These are phyloP conservation scores for Marsdenia floribunda DNA, from an alignment of 257 asterid genomes.

Conservation along the genomic window DNA sequence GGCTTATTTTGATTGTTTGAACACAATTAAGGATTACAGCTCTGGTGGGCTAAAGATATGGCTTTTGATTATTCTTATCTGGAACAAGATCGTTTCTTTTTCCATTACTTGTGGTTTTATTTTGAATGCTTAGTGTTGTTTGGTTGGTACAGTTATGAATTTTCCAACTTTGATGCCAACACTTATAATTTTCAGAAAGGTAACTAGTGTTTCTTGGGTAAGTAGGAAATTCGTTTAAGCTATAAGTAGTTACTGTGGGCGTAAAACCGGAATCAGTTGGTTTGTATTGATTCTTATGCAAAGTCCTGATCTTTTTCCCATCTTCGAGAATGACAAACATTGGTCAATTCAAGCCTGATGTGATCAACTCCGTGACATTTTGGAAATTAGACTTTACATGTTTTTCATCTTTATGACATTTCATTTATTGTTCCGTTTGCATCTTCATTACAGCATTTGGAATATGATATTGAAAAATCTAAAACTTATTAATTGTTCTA, in stretches of 20 bases:
- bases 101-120: not conserved
- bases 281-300: not conserved
- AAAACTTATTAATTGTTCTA: not conserved
- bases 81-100: constrained; percentile 3
- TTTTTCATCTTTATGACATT: not conserved
- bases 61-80: not conserved
- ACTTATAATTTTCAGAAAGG: not conserved
- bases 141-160: not conserved
- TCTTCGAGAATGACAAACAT: not conserved
- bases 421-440: not conserved
- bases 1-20: not conserved
- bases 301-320: not conserved
- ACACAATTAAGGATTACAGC: not conserved
- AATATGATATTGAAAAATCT: not conserved
- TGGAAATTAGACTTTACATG: not conserved
- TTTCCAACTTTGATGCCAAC: not conserved
- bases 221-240: not conserved
- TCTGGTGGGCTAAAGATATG: not conserved
- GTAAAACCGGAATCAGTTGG: not conserved
- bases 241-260: not conserved
- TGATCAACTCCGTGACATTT: not conserved
- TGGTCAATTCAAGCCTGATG: not conserved
- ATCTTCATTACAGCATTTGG: not conserved
- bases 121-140: not conserved
- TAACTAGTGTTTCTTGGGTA: not conserved